Evolutionary conservation across 352 stramenopile genomes (phyloP).

Genomic region (Aphanomyces astaci): DNA sequence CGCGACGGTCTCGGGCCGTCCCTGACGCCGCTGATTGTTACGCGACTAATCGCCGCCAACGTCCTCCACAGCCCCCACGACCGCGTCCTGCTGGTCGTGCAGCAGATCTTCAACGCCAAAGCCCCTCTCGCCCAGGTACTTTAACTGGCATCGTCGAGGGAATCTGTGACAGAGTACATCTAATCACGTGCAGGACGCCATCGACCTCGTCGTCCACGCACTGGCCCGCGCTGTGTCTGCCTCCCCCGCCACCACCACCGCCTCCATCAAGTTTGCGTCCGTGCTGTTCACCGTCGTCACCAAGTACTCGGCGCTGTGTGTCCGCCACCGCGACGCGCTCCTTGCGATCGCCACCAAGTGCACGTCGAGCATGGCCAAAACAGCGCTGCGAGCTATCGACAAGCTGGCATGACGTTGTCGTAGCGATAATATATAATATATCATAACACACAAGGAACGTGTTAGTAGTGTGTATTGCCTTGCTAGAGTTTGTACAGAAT

Average conservation of each 20-base stretch:
- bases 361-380: slow-evolving; percentile 13
- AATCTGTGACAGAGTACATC: too few relatives aligned
- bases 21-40: not conserved
- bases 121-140: not conserved
- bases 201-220: not conserved
- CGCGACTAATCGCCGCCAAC: not conserved
- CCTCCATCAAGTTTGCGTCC: slow-evolving; percentile 11
- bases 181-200: not conserved
- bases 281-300: slow-evolving; percentile 14
- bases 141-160: not conserved
- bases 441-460: too few relatives aligned
- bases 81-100: slow-evolving; percentile 10
- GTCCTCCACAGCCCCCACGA: not conserved
- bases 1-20: not conserved
- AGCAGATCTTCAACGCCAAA: slow-evolving; percentile 17
- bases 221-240: not conserved
- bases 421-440: not conserved
- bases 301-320: slow-evolving; percentile 2
- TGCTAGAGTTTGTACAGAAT: too few relatives aligned
- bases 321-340: not conserved
- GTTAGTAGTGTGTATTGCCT: too few relatives aligned
- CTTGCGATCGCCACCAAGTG: not conserved
- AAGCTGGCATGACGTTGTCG: not conserved
- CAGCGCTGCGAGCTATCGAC: slow-evolving; percentile 6
- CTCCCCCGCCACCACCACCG: not conserved